These are phyloP conservation scores for Solanum peruvianum DNA, from an alignment of 257 asterid species.

Conservation along the genomic window DNA sequence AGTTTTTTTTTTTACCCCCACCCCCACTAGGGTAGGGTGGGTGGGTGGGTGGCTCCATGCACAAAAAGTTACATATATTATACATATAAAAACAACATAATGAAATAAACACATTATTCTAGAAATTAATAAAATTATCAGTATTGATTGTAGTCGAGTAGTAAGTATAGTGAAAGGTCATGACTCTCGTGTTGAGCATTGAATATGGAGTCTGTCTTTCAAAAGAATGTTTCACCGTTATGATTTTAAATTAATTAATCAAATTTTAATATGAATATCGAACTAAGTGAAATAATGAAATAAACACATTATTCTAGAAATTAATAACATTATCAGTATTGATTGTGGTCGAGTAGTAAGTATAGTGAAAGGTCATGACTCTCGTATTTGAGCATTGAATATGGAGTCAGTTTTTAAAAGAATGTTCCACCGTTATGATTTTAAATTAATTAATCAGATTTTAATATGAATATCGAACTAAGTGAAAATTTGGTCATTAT, in stretches of 20 bases:
- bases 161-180: not conserved
- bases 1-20: slow-evolving; percentile 3
- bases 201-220: not conserved
- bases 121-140: not conserved
- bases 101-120: slow-evolving; percentile 1
- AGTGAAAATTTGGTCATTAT: slow-evolving; percentile 1
- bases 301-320: not conserved
- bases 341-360: fast-evolving
- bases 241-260: not conserved
- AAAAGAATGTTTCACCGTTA: not conserved
- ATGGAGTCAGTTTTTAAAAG: not conserved
- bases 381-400: not conserved
- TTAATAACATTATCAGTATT: not conserved
- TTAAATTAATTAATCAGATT: not conserved
- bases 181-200: not conserved
- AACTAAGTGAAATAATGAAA: not conserved
- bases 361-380: not conserved
- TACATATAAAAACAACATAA: not conserved
- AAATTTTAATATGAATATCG: not conserved
- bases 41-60: slow-evolving; percentile 11
- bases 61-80: not conserved
- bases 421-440: not conserved
- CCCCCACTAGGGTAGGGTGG: not conserved
- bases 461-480: fast-evolving
- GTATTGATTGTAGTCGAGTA: fast-evolving